A percentile compares a stretch with the other conserved stretches of the same genome.
phyloP scores from a whole-genome alignment of 192 early-diverging fungal genomes.

The Umbelopsis sp. region DNA sequence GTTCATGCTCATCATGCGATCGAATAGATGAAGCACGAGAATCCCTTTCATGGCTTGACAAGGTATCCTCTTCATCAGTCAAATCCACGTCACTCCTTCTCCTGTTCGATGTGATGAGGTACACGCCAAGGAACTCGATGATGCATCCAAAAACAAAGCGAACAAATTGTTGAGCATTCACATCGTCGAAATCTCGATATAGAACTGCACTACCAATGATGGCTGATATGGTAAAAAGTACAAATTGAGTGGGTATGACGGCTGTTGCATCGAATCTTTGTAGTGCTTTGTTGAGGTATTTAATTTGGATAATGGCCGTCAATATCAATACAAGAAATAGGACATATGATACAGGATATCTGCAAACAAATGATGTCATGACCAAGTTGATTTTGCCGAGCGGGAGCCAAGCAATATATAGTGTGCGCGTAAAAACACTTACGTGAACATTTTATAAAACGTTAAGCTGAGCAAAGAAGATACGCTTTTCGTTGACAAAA shows the following conservation, averaged over 20 bases:
- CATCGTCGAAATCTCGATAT: constrained; percentile 67
- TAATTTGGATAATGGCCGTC: constrained; percentile 67
- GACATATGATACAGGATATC: constrained; percentile 64
- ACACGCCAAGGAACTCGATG: constrained; percentile 67
- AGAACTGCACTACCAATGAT: constrained; percentile 69
- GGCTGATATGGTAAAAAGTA: constrained; percentile 69
- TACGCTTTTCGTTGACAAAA: constrained; percentile 69
- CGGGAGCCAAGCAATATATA: not conserved
- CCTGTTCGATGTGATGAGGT: constrained; percentile 65
- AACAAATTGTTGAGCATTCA: constrained; percentile 42
- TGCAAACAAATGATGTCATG: constrained; percentile 15
- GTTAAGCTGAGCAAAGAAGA: constrained; percentile 66
- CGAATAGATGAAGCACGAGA: not conserved
- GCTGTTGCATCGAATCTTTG: constrained; percentile 67
- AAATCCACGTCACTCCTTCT: constrained; percentile 16
- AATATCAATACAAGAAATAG: constrained; percentile 56
- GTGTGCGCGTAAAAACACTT: not conserved
- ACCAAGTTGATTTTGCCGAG: not conserved
- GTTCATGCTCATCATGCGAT: not conserved
- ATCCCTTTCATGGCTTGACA: not conserved
- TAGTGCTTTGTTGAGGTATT: constrained; percentile 68
- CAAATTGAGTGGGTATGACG: constrained; percentile 80
- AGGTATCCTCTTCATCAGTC: not conserved
- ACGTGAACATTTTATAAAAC: constrained; percentile 64
- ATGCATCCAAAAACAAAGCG: constrained; percentile 60